Evolutionary conservation across 345 rosid species (phyloP).

Genomic region (Angophora floribunda): DNA sequence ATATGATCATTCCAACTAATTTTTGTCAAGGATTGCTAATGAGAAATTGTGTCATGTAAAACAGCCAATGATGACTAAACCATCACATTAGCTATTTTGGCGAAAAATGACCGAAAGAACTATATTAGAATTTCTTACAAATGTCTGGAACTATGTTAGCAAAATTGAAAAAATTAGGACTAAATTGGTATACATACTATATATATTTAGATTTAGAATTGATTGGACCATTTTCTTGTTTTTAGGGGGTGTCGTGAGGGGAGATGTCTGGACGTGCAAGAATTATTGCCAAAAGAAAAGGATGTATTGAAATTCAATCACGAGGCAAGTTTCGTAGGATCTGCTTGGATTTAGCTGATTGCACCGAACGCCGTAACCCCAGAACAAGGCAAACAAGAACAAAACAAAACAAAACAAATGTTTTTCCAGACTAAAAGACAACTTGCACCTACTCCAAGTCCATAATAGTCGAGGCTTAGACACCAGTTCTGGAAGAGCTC

Average conservation of each 20-base stretch:
- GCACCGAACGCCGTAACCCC: background rate
- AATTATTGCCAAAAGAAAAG: background rate
- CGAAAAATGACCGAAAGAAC: accelerated
- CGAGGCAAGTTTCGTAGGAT: background rate
- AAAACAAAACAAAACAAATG: background rate
- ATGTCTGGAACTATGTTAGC: background rate
- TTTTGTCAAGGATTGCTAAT: background rate
- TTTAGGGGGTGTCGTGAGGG: background rate
- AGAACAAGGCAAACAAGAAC: background rate
- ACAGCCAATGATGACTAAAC: background rate
- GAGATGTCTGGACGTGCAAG: background rate
- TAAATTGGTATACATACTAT: background rate
- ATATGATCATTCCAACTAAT: accelerated
- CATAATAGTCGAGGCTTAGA: no score
- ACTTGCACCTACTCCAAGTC: background rate
- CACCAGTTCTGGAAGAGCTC: no score
- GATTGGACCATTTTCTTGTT: background rate
- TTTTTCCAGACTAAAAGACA: background rate
- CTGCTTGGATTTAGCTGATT: background rate
- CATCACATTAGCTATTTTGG: background rate
- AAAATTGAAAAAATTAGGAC: background rate
- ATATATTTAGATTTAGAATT: background rate
- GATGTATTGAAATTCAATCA: background rate
- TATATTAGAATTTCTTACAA: accelerated
- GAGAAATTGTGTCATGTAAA: background rate